Evolutionary conservation across 202 grass and related monocot species (phyloP).

Genomic region (Zoysia matrella): DNA sequence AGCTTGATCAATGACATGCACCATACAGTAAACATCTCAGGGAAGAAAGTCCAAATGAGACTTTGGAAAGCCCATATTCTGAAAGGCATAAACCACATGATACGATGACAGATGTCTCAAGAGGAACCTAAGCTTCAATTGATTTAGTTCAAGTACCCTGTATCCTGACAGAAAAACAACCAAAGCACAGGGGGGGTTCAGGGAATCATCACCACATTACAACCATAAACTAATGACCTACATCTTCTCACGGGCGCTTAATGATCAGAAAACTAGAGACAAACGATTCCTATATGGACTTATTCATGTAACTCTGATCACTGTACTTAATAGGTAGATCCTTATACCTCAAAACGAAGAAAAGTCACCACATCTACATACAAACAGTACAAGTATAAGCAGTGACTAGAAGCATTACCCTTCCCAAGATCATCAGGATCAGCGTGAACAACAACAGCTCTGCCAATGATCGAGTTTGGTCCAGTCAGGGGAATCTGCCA

Average conservation of each 20-base stretch:
- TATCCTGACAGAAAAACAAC: not conserved
- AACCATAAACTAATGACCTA: too few species aligned
- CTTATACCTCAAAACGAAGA: constrained; percentile 5
- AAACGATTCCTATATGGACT: not conserved
- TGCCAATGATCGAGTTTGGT: constrained; percentile 56
- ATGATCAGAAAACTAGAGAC: not conserved
- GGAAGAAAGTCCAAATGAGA: not conserved
- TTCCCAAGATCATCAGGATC: constrained; percentile 66
- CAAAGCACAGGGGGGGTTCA: not conserved
- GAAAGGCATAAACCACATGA: not conserved
- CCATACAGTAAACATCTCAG: not conserved
- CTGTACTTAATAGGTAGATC: not conserved
- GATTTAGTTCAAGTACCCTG: not conserved
- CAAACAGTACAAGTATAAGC: not conserved
- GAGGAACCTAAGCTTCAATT: not conserved
- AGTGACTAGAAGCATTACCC: constrained; percentile 32
- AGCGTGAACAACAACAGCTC: constrained; percentile 63
- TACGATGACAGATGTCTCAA: not conserved
- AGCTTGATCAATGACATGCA: not conserved
- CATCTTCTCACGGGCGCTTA: not conserved
- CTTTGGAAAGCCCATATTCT: not conserved
- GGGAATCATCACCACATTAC: not conserved
- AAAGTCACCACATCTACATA: constrained; percentile 15
- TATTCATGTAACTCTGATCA: not conserved
- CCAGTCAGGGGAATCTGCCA: constrained; percentile 58